Percentiles rank a stretch among this genome's conserved stretches.
Evolutionary conservation across 176 grass and related monocot species (phyloP).

Genomic region (maize (Zea mays)): DNA sequence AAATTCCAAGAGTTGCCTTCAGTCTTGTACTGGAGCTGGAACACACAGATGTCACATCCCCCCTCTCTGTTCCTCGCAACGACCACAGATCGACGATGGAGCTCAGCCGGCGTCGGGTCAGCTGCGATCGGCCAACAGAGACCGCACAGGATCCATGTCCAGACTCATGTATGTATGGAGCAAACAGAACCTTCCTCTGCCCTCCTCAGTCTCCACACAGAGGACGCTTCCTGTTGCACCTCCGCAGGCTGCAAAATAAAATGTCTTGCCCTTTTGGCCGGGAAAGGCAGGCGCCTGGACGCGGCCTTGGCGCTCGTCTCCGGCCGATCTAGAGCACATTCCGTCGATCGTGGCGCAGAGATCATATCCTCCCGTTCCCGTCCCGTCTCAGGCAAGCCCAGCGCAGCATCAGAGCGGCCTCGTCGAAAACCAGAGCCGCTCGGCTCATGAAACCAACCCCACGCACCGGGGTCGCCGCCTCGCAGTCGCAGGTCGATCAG

Average conservation of each 20-base stretch:
- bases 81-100: background rate
- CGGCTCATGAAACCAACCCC: background rate
- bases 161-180: background rate
- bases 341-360: background rate
- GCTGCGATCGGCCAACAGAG: background rate
- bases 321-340: conserved; percentile 20
- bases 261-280: background rate
- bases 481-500: background rate
- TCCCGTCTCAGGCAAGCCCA: background rate
- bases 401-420: background rate
- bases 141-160: background rate
- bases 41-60: no score
- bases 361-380: background rate
- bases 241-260: background rate
- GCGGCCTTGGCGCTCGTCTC: background rate
- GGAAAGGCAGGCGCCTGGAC: background rate
- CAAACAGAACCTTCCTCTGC: background rate
- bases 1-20: background rate
- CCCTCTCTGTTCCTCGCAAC: background rate
- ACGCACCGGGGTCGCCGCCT: background rate
- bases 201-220: conserved; percentile 16
- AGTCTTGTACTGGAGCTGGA: no score
- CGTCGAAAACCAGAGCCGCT: background rate
- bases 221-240: background rate
- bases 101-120: background rate